Evolutionary conservation across 129 eudicot genomes (phyloP).

Genomic region (Heracleum sosnowskyi): DNA sequence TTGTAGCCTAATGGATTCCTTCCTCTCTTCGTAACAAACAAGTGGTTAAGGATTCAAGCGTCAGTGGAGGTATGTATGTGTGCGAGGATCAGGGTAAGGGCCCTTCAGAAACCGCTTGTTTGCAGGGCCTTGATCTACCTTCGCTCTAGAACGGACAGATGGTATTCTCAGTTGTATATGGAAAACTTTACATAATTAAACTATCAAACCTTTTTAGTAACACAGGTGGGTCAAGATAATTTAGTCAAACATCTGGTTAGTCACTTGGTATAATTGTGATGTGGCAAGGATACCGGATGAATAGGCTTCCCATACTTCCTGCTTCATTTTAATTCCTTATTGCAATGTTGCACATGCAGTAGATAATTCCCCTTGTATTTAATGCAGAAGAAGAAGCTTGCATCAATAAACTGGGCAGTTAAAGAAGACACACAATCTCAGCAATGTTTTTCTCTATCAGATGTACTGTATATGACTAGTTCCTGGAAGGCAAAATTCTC

Average conservation of each 20-base stretch:
- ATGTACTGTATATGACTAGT: slow-evolving; percentile 36
- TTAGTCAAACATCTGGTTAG: neutral
- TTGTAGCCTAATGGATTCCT: neutral
- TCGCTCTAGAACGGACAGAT: neutral
- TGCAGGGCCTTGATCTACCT: neutral
- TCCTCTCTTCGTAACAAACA: neutral
- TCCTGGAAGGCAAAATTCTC: slow-evolving; percentile 45
- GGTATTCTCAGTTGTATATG: neutral
- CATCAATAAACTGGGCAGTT: slow-evolving; percentile 58
- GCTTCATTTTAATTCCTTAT: neutral
- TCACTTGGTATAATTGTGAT: neutral
- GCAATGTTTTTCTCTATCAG: slow-evolving; percentile 45
- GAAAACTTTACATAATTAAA: no score
- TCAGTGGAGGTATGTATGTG: neutral
- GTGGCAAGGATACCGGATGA: neutral
- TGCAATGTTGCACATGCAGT: neutral
- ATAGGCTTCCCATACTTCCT: neutral
- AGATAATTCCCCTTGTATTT: neutral
- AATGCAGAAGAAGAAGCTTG: slow-evolving; percentile 26
- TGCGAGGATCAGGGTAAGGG: neutral
- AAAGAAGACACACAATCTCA: slow-evolving; percentile 37
- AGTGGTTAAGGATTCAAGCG: neutral
- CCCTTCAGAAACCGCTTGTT: no score
- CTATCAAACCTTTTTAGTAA: neutral
- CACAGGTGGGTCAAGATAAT: neutral